A percentile compares a stretch with the other conserved stretches of the same genome.
Evolutionary conservation across 495 filamentous ascomycete species (phyloP).

Genomic region (Bryoglossum gracile): DNA sequence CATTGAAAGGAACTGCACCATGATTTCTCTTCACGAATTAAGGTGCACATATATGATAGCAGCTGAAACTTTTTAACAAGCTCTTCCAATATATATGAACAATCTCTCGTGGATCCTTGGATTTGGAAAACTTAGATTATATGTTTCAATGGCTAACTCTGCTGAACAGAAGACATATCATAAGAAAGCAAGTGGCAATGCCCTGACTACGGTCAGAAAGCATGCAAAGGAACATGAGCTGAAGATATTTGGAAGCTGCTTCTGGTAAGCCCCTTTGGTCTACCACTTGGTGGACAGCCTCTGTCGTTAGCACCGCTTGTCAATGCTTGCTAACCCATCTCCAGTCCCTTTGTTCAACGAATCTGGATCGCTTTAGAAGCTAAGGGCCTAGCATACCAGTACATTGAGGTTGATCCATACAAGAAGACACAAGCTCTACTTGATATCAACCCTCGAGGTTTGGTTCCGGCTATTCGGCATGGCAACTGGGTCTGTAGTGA

Average conservation of each 20-base stretch:
- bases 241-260: conserved; percentile 84
- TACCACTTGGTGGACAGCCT: not conserved
- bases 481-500: conserved; percentile 86
- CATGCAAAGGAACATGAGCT: conserved; percentile 64
- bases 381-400: conserved; percentile 79
- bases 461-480: conserved; percentile 77
- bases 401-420: conserved; percentile 87
- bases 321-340: conserved; percentile 6
- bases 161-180: conserved; percentile 65
- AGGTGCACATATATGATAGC: too few relatives aligned
- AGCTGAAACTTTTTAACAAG: too few relatives aligned
- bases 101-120: too few relatives aligned
- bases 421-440: conserved; percentile 70
- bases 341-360: conserved; percentile 67
- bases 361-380: conserved; percentile 94
- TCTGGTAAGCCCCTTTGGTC: conserved; percentile 56
- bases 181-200: conserved; percentile 74
- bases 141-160: conserved; percentile 17
- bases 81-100: too few relatives aligned
- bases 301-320: conserved; percentile 10
- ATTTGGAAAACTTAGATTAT: too few relatives aligned
- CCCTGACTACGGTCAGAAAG: conserved; percentile 63
- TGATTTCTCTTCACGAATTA: too few relatives aligned
- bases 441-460: conserved; percentile 80
- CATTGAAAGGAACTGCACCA: too few relatives aligned